Conservation (phyloP, 305 asterid species). For the Fraxinus latifolia region DNA sequence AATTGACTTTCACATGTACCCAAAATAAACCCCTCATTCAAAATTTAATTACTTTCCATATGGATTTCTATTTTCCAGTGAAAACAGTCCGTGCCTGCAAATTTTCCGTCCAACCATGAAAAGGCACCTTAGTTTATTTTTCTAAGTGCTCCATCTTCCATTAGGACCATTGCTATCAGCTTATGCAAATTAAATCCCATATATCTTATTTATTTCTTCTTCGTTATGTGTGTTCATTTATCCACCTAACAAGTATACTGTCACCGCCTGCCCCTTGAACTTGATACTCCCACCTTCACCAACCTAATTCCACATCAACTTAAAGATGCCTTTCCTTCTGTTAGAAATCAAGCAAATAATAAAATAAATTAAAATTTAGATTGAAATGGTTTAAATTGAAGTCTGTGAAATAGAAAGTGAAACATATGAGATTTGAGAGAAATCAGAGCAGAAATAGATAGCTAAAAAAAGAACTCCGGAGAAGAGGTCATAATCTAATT, state of each 20-base stretch:
- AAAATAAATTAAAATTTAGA: not conserved
- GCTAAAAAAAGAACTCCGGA: not conserved
- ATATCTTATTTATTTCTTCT: not conserved
- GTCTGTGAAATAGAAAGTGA: not conserved
- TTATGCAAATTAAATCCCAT: not conserved
- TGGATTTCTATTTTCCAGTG: not conserved
- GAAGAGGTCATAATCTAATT: not conserved
- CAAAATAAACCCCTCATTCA: not conserved
- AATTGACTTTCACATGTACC: not conserved
- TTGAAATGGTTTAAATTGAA: not conserved
- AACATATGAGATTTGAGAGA: not conserved
- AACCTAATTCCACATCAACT: not conserved
- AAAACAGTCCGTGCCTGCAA: not conserved
- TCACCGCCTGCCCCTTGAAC: not conserved
- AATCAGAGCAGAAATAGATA: not conserved
- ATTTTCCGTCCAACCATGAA: not conserved
- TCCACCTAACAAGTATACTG: not conserved
- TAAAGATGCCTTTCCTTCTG: not conserved
- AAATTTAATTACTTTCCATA: not conserved
- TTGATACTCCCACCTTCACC: not conserved
- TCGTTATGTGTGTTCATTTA: not conserved
- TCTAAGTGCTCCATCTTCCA: not conserved
- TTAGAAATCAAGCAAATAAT: not conserved
- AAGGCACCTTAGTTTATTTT: not conserved
- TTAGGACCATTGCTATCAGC: not conserved